A percentile compares a stretch with the other conserved stretches of the same genome.
These are phyloP conservation scores for Neurospora tetraspora DNA, from an alignment of 495 filamentous ascomycete genomes.

Conservation along the genomic window DNA sequence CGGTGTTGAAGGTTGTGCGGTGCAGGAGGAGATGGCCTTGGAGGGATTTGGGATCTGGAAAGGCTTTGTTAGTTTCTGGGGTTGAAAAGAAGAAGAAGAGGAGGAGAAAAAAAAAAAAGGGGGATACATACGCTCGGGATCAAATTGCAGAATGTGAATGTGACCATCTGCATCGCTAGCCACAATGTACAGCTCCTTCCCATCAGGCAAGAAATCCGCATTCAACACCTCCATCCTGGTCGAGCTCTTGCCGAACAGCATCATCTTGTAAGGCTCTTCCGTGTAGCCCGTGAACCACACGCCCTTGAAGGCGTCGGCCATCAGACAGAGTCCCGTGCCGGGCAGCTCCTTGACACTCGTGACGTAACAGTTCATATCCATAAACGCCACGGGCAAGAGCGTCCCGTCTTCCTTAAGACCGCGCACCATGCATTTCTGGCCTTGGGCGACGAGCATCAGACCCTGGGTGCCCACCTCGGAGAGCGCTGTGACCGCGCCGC, in stretches of 20 bases:
- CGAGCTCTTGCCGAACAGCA: constrained; percentile 77
- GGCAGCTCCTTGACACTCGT: constrained; percentile 69
- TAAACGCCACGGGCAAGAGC: constrained; percentile 87
- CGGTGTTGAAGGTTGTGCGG: constrained; percentile 71
- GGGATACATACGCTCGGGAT: constrained; percentile 62
- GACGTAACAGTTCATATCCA: constrained; percentile 94
- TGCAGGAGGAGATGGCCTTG: constrained; percentile 80
- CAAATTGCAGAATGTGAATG: constrained; percentile 82
- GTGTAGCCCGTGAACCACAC: constrained; percentile 92
- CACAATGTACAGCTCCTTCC: constrained; percentile 70
- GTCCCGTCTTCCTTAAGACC: constrained; percentile 91
- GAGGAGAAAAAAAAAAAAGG: not conserved
- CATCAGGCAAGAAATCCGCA: constrained; percentile 83
- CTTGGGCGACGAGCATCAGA: constrained; percentile 82
- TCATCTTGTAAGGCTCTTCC: constrained; percentile 92
- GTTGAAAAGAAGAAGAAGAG: not conserved
- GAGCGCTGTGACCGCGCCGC: constrained; percentile 85
- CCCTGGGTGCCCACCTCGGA: constrained; percentile 86
- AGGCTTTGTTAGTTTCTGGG: constrained; percentile 12
- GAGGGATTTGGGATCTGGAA: constrained; percentile 80
- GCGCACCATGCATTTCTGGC: constrained; percentile 93
- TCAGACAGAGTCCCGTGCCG: constrained; percentile 70
- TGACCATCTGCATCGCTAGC: constrained; percentile 78
- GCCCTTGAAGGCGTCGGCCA: constrained; percentile 86
- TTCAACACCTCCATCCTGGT: constrained; percentile 66